A percentile compares a stretch with the other conserved stretches of the same genome.
Conservation (phyloP, 805 yeast genomes). For the Schwanniomyces polymorphus region DNA sequence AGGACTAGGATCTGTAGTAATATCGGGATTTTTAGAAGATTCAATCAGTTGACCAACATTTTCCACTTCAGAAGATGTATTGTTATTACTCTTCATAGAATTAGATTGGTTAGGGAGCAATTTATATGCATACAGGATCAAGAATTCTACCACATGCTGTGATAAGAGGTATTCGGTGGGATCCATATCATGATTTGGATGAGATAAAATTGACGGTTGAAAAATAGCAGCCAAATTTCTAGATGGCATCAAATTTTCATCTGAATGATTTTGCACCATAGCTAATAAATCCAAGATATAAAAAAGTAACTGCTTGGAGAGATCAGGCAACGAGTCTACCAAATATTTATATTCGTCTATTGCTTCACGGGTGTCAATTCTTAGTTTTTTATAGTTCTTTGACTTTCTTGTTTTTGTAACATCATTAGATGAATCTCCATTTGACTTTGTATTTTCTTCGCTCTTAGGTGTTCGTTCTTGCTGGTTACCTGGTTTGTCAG, state of each 20-base stretch:
- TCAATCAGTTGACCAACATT: slow-evolving; percentile 6
- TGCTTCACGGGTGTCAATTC: slow-evolving; percentile 66
- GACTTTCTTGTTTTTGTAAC: slow-evolving; percentile 24
- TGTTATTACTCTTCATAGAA: neutral
- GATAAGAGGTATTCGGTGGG: slow-evolving; percentile 91
- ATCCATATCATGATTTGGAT: slow-evolving; percentile 87
- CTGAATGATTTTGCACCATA: slow-evolving; percentile 76
- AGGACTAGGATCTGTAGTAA: neutral
- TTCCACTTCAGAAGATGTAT: slow-evolving; percentile 1
- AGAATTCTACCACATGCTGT: slow-evolving; percentile 81
- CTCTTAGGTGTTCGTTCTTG: slow-evolving; percentile 2
- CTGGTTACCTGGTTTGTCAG: neutral
- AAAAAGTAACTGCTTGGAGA: slow-evolving; percentile 77
- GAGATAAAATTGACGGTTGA: slow-evolving; percentile 94
- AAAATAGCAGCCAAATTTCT: slow-evolving; percentile 92
- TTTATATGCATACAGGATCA: slow-evolving; percentile 82
- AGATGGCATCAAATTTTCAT: slow-evolving; percentile 85
- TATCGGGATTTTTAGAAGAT: slow-evolving; percentile 11
- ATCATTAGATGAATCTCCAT: neutral
- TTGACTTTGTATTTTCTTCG: neutral
- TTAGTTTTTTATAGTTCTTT: slow-evolving; percentile 55
- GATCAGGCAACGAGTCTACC: slow-evolving; percentile 69
- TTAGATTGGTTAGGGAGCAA: slow-evolving; percentile 55
- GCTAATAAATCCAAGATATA: slow-evolving; percentile 86
- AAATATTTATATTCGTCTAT: slow-evolving; percentile 68